Percentiles rank a stretch among this genome's conserved stretches.
Evolutionary conservation across 1,284 basidiomycete genomes (phyloP).

Genomic region (Rhizopogon parksii): DNA sequence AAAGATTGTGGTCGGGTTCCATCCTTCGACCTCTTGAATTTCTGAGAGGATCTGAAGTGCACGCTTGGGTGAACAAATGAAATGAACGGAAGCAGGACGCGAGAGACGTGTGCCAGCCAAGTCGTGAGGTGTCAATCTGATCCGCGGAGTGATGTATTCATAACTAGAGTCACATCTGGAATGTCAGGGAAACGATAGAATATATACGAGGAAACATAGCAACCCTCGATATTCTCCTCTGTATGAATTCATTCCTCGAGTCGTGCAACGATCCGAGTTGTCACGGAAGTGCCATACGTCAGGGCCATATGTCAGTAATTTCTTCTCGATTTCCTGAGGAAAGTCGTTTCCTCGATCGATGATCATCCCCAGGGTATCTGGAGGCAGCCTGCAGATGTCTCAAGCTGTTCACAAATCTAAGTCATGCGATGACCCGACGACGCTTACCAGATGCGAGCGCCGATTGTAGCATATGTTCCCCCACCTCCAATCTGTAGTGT

Average conservation of each 20-base stretch:
- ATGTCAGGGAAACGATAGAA: conserved; percentile 12
- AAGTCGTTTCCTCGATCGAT: conserved; percentile 83
- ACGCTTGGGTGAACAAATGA: conserved; percentile 77
- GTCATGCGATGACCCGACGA: neutral
- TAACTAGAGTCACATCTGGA: conserved; percentile 45
- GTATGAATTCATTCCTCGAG: conserved; percentile 78
- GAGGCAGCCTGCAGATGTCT: conserved; percentile 47
- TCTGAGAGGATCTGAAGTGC: conserved; percentile 65
- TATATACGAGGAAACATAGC: conserved; percentile 6
- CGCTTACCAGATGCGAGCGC: conserved; percentile 71
- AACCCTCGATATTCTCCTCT: conserved; percentile 67
- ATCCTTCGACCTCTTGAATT: conserved; percentile 44
- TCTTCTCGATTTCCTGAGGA: conserved; percentile 47
- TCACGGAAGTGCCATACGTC: conserved; percentile 79
- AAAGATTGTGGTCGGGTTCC: conserved; percentile 66
- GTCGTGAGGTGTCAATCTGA: conserved; percentile 68
- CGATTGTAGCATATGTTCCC: conserved; percentile 74
- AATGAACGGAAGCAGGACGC: conserved; percentile 65
- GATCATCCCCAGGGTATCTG: conserved; percentile 69
- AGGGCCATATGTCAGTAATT: conserved; percentile 59
- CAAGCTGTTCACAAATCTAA: neutral
- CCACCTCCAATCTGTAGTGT: conserved; percentile 78
- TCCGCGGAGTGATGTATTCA: conserved; percentile 71
- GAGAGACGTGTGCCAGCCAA: conserved; percentile 48
- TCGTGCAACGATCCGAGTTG: conserved; percentile 46